Evolutionary conservation across 2,329 filamentous ascomycete species (phyloP), one percentile per base, ranked within the genome.

Genomic region (Sporothrix dimorphospora): DNA sequence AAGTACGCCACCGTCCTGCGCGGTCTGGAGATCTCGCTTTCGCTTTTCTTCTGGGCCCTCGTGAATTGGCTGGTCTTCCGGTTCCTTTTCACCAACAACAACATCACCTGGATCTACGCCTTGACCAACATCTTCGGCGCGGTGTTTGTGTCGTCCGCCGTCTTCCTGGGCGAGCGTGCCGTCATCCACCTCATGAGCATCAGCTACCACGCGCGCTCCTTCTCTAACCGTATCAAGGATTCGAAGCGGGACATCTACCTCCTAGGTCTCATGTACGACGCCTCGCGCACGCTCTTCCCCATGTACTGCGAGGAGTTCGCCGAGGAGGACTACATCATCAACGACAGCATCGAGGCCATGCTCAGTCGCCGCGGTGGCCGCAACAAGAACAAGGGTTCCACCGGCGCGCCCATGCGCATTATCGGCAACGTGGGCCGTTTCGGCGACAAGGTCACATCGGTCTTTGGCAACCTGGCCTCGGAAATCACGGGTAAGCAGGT

Each of bases 401-500:
- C 90, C 8, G 89, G 87, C 6, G 93, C 92, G 1, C 95, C 95
- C 0, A 90, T 97, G 86, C 90, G 89, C 74, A 81, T 98, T 19
- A 90, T 98, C 67, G 88, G 90, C 72, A 83, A 87, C 72, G 90
- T 94, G 68, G 92, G 92, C 53, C 90, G 94, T 27, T 85, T 97
- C 71, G 95, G 95, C 77, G 95, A 97, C 84, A 97, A 97, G 82
- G 90, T 98, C 74, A 97, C 94, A 0, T 94, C 94, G 1, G 92
- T 91, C 0, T 97, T 98, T 80, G 96, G 96, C 30, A 96, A 97
- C 77, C 89, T 98, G 68, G 95, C 96, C 1, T 93, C 93, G 1
- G 96, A 98, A 78, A 94, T 99, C 73, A 97, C 96, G 0, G 96
- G 96, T 75, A 97, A 97, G 83, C 90, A 97, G 78, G 92, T 98